phyloP scores from a whole-genome alignment of 192 early-diverging fungal species.

The Backusella australiensis region DNA sequence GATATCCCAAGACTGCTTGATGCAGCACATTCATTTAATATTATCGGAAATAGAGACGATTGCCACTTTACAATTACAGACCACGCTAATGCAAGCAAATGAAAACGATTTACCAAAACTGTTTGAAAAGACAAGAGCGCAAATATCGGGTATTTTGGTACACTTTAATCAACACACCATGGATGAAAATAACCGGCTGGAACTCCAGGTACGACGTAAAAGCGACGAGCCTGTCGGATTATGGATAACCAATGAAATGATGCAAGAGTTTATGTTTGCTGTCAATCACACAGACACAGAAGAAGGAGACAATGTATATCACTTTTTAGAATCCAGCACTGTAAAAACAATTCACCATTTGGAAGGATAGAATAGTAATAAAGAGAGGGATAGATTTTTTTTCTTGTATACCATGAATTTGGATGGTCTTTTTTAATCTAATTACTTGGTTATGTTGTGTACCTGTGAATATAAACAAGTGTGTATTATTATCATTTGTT shows the following conservation, averaged over 20 bases:
- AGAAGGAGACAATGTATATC: constrained; percentile 7
- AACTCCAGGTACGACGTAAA: constrained; percentile 1
- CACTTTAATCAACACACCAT: constrained; percentile 13
- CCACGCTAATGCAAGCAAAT: constrained; percentile 3
- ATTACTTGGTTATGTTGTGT: background rate
- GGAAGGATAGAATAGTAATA: background rate
- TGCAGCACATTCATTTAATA: background rate
- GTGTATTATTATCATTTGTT: background rate
- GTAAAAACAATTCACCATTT: constrained; percentile 1
- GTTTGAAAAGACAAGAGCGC: constrained; percentile 16
- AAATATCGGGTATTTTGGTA: constrained; percentile 1
- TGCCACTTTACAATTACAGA: background rate
- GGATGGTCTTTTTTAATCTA: background rate
- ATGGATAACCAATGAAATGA: constrained; percentile 13
- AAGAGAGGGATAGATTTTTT: background rate
- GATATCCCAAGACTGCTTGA: constrained; percentile 5
- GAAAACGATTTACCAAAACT: constrained; percentile 9
- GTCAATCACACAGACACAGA: constrained; percentile 12
- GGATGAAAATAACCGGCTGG: constrained; percentile 4
- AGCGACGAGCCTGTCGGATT: background rate
- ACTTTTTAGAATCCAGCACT: constrained; percentile 6
- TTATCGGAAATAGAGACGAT: background rate
- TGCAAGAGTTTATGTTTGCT: constrained; percentile 9
- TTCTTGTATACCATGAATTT: background rate
- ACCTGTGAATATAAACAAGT: background rate